These are phyloP conservation scores for Hypoxylon sp. DNA, from an alignment of 2,329 filamentous ascomycete genomes.

Conservation along the genomic window DNA sequence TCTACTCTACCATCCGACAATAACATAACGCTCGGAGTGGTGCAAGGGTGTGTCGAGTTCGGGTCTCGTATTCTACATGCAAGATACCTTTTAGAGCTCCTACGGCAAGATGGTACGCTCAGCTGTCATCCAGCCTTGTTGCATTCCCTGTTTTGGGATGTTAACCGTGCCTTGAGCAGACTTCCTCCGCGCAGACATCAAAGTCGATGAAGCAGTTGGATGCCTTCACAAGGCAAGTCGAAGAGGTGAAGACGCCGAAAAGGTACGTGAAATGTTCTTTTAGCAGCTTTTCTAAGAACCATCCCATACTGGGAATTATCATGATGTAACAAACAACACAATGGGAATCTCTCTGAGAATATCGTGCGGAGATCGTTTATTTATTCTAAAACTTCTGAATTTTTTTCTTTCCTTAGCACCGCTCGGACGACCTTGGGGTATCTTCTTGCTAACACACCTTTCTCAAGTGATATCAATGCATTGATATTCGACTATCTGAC, in stretches of 20 bases:
- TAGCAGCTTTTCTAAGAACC: conserved; percentile 14
- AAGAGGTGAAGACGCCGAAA: conserved; percentile 88
- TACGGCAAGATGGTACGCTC: conserved; percentile 45
- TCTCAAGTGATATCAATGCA: conserved; percentile 88
- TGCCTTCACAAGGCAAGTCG: conserved; percentile 83
- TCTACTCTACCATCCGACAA: neutral
- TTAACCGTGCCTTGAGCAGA: conserved; percentile 57
- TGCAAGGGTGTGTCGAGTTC: conserved; percentile 42
- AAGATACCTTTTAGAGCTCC: conserved; percentile 33
- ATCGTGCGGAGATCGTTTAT: conserved; percentile 86
- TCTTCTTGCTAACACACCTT: conserved; percentile 31
- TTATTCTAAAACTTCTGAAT: conserved; percentile 45
- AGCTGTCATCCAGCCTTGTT: neutral
- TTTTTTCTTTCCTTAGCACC: conserved; percentile 17
- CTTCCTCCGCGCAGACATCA: conserved; percentile 78
- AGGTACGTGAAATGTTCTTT: conserved; percentile 71
- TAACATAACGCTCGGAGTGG: conserved; percentile 2
- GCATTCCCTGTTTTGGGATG: neutral
- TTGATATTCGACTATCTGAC: conserved; percentile 97
- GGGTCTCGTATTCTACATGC: conserved; percentile 42
- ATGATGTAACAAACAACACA: conserved; percentile 76
- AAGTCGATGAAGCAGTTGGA: conserved; percentile 72
- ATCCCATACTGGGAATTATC: conserved; percentile 36
- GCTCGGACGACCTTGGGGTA: conserved; percentile 14
- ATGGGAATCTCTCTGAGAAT: conserved; percentile 99